Percentiles rank a stretch among this genome's conserved stretches.
phyloP scores from a whole-genome alignment of 805 yeast genomes.

The Candida ponderosae region DNA sequence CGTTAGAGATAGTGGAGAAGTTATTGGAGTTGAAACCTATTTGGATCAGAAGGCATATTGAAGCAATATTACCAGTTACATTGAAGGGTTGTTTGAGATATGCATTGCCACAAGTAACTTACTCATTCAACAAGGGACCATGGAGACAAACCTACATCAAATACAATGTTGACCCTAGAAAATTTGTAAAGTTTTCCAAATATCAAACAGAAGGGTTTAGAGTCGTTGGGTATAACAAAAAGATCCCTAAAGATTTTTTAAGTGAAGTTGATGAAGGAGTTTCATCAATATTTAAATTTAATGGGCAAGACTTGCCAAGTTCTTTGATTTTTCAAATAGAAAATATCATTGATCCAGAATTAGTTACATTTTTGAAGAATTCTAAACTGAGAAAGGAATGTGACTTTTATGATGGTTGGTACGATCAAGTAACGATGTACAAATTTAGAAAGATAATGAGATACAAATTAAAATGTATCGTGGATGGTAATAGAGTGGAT shows the following conservation, averaged over 20 bases:
- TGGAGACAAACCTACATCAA: constrained; percentile 84
- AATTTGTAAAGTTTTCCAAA: constrained; percentile 41
- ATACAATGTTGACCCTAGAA: constrained; percentile 72
- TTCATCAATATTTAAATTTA: constrained; percentile 51
- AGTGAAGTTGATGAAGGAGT: constrained; percentile 25
- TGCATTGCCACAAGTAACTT: constrained; percentile 82
- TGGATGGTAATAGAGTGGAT: constrained; percentile 32
- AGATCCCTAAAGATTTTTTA: constrained; percentile 23
- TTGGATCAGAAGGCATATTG: constrained; percentile 76
- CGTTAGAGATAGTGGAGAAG: constrained; percentile 20
- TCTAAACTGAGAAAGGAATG: constrained; percentile 33
- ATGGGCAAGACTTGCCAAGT: constrained; percentile 62
- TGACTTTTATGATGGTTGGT: constrained; percentile 78
- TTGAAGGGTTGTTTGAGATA: constrained; percentile 45
- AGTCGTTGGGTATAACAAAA: constrained; percentile 20
- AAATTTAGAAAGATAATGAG: constrained; percentile 63
- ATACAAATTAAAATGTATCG: constrained; percentile 60
- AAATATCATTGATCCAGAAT: constrained; percentile 62
- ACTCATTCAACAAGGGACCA: constrained; percentile 81
- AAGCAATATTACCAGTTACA: constrained; percentile 40
- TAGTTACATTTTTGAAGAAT: constrained; percentile 34
- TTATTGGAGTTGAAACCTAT: constrained; percentile 70
- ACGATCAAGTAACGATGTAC: constrained; percentile 48
- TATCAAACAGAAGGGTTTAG: constrained; percentile 84
- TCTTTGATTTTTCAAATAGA: constrained; percentile 73